These are phyloP conservation scores for Vickermania ingenoplastis DNA, from an alignment of 208 protist species.

Conservation along the genomic window DNA sequence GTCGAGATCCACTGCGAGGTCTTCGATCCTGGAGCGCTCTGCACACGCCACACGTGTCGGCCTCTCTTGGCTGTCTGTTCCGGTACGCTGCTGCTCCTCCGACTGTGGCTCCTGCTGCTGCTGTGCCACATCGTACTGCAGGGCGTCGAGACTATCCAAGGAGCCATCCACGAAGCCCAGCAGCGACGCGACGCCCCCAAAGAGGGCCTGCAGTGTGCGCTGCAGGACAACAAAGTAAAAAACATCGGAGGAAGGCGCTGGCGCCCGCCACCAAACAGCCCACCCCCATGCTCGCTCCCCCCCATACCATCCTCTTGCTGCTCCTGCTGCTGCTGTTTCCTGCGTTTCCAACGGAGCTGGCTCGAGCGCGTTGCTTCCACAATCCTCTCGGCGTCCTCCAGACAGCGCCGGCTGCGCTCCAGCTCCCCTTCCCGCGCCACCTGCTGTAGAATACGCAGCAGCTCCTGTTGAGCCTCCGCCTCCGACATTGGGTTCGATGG, in stretches of 20 bases:
- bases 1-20: constrained; percentile 17
- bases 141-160: constrained; percentile 50
- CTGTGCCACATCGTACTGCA: constrained; percentile 31
- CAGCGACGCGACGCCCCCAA: constrained; percentile 33
- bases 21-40: constrained; percentile 19
- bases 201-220: constrained; percentile 32
- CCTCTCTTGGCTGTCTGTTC: neutral
- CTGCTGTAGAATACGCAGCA: constrained; percentile 54
- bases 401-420: constrained; percentile 41
- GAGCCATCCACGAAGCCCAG: constrained; percentile 57
- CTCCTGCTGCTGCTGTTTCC: neutral
- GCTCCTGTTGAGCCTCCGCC: constrained; percentile 37
- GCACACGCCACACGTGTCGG: neutral
- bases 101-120: constrained; percentile 7
- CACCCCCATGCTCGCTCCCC: too few relatives aligned
- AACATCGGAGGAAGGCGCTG: neutral
- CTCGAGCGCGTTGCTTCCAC: constrained; percentile 16
- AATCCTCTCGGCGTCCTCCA: constrained; percentile 33
- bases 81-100: neutral
- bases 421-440: constrained; percentile 65
- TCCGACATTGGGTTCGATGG: constrained; percentile 35
- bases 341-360: too few relatives aligned
- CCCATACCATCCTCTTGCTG: too few relatives aligned
- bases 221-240: neutral
- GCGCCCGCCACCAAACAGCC: neutral